phyloP scores from a whole-genome alignment of 441 rosid genomes.

The Corymbia calophylla region DNA sequence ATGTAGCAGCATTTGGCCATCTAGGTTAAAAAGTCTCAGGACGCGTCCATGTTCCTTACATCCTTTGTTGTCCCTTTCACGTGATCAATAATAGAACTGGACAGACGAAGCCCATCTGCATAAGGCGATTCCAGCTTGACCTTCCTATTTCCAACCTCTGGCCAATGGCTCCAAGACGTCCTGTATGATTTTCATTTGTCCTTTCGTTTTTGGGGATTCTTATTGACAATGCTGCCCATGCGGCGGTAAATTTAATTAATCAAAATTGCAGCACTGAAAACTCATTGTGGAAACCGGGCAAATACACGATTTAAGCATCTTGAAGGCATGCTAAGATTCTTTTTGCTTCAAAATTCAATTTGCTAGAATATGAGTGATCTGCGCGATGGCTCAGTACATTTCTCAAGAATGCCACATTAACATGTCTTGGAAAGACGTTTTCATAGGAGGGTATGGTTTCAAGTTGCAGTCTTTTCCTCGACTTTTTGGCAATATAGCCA shows the following conservation, averaged over 20 bases:
- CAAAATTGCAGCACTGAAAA: background rate
- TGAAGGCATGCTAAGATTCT: background rate
- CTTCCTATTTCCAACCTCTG: background rate
- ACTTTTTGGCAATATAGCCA: background rate
- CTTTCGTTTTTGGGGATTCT: slow-evolving; percentile 61
- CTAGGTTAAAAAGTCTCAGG: background rate
- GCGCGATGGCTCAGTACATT: background rate
- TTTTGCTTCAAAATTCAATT: background rate
- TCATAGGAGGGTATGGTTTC: background rate
- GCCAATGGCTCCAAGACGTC: background rate
- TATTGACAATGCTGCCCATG: slow-evolving; percentile 51
- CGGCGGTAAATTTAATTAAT: background rate
- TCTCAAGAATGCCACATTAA: background rate
- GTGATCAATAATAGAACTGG: slow-evolving; percentile 7
- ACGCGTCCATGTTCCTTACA: slow-evolving; percentile 7
- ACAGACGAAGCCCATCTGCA: background rate
- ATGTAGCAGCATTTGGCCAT: background rate
- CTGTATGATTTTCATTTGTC: background rate
- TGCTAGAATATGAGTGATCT: background rate
- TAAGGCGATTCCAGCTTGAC: background rate
- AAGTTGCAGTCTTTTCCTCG: background rate
- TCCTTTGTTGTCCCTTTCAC: slow-evolving; percentile 12
- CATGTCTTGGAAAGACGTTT: background rate
- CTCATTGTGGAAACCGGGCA: background rate
- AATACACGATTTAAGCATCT: background rate